A percentile compares a stretch with the other conserved stretches of the same genome.
Evolutionary conservation across 352 stramenopile genomes (phyloP).

Genomic region (Saprolegnia diclina): DNA sequence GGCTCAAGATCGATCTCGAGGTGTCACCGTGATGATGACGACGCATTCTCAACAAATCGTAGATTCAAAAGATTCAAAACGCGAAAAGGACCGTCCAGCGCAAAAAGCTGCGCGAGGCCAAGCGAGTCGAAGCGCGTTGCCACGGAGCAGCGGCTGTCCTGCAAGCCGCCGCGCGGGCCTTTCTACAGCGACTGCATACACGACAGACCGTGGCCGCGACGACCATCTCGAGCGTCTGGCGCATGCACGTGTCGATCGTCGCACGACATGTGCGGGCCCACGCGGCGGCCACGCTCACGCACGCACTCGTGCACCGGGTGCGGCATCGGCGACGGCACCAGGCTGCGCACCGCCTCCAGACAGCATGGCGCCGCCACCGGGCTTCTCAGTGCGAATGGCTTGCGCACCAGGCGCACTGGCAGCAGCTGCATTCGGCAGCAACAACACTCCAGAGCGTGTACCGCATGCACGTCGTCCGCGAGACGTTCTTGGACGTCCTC

Average conservation of each 20-base stretch:
- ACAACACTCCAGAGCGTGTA: constrained; percentile 49
- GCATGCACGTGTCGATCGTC: constrained; percentile 28
- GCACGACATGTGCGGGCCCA: too few relatives aligned
- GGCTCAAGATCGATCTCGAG: constrained; percentile 72
- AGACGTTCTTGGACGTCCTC: constrained; percentile 80
- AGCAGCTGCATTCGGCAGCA: constrained; percentile 29
- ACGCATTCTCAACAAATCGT: too few relatives aligned
- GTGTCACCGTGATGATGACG: constrained; percentile 21
- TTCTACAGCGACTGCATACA: constrained; percentile 24
- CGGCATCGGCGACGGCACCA: not conserved
- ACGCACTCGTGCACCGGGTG: not conserved
- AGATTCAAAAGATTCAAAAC: constrained; percentile 76
- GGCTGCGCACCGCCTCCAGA: not conserved
- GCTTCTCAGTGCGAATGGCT: constrained; percentile 27
- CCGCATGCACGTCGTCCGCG: constrained; percentile 50
- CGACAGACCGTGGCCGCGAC: constrained; percentile 33
- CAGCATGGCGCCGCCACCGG: not conserved
- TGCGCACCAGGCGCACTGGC: constrained; percentile 29
- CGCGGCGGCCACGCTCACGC: not conserved
- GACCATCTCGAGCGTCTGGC: constrained; percentile 44
- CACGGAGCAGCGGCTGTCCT: constrained; percentile 46
- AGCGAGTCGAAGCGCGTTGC: constrained; percentile 49
- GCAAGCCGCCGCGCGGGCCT: constrained; percentile 40
- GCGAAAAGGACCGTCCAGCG: constrained; percentile 60
- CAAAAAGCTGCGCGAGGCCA: constrained; percentile 60